Evolutionary conservation across 1,139 yeast genomes (phyloP), one percentile per base, ranked within the genome.

Genomic region (Saccharomyces hybrid): DNA sequence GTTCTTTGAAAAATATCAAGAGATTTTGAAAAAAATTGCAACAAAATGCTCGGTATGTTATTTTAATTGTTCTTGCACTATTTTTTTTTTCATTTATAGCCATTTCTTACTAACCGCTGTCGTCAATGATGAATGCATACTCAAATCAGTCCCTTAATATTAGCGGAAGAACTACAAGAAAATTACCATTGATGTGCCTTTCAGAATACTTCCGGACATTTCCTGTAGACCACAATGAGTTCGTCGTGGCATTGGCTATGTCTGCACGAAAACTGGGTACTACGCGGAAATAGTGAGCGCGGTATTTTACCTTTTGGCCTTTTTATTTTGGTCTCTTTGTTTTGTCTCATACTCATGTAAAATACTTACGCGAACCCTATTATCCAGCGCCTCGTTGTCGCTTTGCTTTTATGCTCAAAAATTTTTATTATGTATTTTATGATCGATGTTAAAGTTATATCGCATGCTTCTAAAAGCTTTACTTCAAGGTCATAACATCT

Each of bases 141-240:
- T 48, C 9, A 16, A 14, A 32, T n/a, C 38, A 61, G 64, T 38
- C 47, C 3, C 49, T 55, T 13, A 47, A 59, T 6, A 49, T 66
- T 7, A 68, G 70, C 55, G 71, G 71, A 3, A 61, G 71, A 53
- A 60, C 60, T 0, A 54, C 66, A 8, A 55, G 66, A 23, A 67
- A 67, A 52, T 42, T 68, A 8, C 69, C 71, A 3, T 52, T 67
- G 34, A 48, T 57, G 5, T 64, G 68, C 38, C 55, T 68, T 5
- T 65, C 71, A 1, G 70, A 67, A 49, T 56, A 64, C 54, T 60
- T 62, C 34, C 54, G 55, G 5, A 53, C 54, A 2, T 51, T 68
- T 7, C 71, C 71, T 3, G 61, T 67, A 1, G 49, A 58, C 2
- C n/a, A 66, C 6, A 55, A 59, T 34, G 57, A 51, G 11, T 68